Evolutionary conservation across 2,329 filamentous ascomycete genomes (phyloP), one percentile per base, ranked within the genome.

Genomic region (Penicillium sp.): DNA sequence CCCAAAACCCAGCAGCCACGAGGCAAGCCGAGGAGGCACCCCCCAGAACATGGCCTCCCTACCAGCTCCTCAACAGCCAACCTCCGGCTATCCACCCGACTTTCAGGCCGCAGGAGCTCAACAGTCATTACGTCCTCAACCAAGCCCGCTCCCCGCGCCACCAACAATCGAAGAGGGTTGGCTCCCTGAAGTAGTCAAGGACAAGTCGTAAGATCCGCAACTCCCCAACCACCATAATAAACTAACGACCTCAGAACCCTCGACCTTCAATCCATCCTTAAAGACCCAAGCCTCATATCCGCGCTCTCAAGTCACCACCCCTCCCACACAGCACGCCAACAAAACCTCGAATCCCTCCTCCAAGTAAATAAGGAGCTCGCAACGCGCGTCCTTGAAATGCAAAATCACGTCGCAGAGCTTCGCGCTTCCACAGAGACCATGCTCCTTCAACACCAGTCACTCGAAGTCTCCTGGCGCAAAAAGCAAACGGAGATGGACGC

Each of bases 401-500:
- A 80, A 63, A 70, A 77, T 0, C 82, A 82, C 58, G 75, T 88
- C 13, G 71, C 75, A 11, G 67, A 70, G 19, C 68, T 80, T 2
- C 88, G 93, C 55, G 82, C 86, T 27, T 81, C 84, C 1, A 89
- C 90, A 0, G 91, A 96, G 70, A 88, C 91, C 3, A 88, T 93
- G 57, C 84, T 98, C 0, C 82, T 98, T 1, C 84, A 90, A 11
- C 86, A 95, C 22, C 90, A 93, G 67, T 90, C 90, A 1, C 84
- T 97, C 16, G 95, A 98, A 77, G 86, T 93, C n/a, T 89, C 93
- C 69, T 98, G 95, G 90, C 86, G 88, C 54, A 85, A 90, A 64
- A 96, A 95, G 74, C 91, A 98, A 74, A 82, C 85, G 1, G 91
- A 95, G 67, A 95, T 96, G 84, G 95, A 98, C 72, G 82, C 86